phyloP scores from a whole-genome alignment of 371 early-diverging fungal genomes.

The Mucor lusitanicus region DNA sequence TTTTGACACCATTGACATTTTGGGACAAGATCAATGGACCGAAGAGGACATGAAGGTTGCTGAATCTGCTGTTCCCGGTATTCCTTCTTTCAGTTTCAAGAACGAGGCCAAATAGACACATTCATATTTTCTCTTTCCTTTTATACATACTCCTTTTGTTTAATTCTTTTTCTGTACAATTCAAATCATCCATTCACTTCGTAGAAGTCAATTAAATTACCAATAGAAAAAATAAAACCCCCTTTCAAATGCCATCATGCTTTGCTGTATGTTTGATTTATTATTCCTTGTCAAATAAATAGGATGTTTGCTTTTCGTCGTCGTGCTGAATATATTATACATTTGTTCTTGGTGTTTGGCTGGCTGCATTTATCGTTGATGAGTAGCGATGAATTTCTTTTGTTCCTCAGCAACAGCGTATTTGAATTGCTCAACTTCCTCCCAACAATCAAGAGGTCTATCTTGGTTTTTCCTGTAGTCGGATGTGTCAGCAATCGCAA shows the following conservation, averaged over 20 bases:
- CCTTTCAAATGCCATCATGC: background rate
- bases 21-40: constrained; percentile 50
- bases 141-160: background rate
- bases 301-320: background rate
- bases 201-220: background rate
- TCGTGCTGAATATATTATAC: background rate
- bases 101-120: constrained; percentile 31
- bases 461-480: constrained; percentile 43
- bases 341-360: background rate
- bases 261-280: background rate
- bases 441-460: constrained; percentile 71
- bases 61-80: constrained; percentile 70
- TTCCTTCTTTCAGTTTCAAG: constrained; percentile 59
- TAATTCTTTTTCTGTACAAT: background rate
- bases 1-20: constrained; percentile 40
- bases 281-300: background rate
- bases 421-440: constrained; percentile 68
- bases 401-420: constrained; percentile 55
- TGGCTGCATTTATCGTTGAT: constrained; percentile 28
- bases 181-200: background rate
- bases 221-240: background rate
- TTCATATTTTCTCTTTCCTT: background rate
- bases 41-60: constrained; percentile 57
- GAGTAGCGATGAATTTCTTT: constrained; percentile 51
- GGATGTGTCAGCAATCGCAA: background rate